Base-by-base conservation (phyloP, 192 early-diverging fungal species). In the Backusella tuberculispora region DNA sequence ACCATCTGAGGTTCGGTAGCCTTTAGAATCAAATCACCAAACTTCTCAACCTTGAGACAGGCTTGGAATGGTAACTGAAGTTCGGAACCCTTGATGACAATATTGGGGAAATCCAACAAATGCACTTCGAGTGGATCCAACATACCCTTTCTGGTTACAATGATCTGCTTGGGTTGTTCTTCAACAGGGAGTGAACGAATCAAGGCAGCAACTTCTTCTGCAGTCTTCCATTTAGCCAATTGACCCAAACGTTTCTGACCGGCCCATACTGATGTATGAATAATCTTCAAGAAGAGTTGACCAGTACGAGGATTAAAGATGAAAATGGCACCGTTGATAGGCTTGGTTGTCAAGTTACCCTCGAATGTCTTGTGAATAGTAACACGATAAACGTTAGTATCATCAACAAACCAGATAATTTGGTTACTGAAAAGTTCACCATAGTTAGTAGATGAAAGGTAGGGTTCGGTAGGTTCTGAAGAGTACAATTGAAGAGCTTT, bases 361-460 rank as follows among this genome's bases (percentile, higher is more conserved):
- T 99, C 98, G 74, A 98, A 98, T 6, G 98, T 99, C 90, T 97
- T 98, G 87, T 99, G 98, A 79, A 98, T 97, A 9, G 97, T 99
- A 24, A 99, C 98, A 76, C 98, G 95, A 84, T 99, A 99, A 4
- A 99, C 98, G 72, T 99, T 99, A 53, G 98, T 98, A 79, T 99
- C 98, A 81, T 99, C 98, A 45, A 99, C 94, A 81, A 99, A 99
- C 98, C 98, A 99, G 78, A 97, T 98, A 63, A 96, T 98, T 84
- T 98, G 96, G 80, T 97, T 96, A 71, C 92, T 94, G 86, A 99
- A 99, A 74, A 99, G 85, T 81, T 99, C 98, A 24, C 94, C 94
- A 73, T 98, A 96, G 80, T 95, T 95, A 70, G 95, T 94, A 48
- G 95, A 97, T 72, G 93, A 94, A 73, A 99, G 84, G 78, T 98